Evolutionary conservation across 768 basidiomycete genomes (phyloP).

Genomic region (Collybiopsis luxurians): DNA sequence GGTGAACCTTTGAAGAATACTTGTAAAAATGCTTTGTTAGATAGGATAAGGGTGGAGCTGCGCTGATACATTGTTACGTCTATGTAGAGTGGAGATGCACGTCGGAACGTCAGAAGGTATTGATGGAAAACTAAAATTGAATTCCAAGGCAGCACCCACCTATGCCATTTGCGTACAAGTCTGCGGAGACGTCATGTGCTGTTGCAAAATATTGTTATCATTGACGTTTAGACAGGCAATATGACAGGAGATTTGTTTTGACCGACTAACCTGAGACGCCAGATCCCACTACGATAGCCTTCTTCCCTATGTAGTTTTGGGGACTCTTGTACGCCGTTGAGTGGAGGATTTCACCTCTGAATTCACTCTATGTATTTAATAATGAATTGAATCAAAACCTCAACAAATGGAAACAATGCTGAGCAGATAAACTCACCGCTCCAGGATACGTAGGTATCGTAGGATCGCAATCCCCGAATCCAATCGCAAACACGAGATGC

Average conservation of each 20-base stretch:
- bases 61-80: conserved; percentile 50
- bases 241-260: too few relatives aligned
- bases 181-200: conserved; percentile 46
- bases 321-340: conserved; percentile 50
- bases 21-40: conserved; percentile 22
- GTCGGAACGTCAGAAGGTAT: too few relatives aligned
- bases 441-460: conserved; percentile 43
- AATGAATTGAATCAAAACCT: too few relatives aligned
- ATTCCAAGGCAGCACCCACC: conserved; percentile 16
- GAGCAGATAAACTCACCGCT: conserved; percentile 33
- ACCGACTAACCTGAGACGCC: conserved; percentile 48
- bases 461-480: conserved; percentile 45
- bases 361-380: not conserved
- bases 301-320: conserved; percentile 53
- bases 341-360: conserved; percentile 45
- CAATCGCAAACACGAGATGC: conserved; percentile 57
- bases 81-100: too few relatives aligned
- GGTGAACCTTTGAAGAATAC: conserved; percentile 10
- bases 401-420: not conserved
- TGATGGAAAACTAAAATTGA: not conserved
- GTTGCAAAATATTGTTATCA: not conserved
- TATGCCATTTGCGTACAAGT: conserved; percentile 35
- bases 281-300: conserved; percentile 62
- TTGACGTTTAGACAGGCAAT: not conserved
- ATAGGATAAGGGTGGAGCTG: conserved; percentile 51